Base-by-base conservation (phyloP, 768 basidiomycete genomes). In the Calocera viscosa region DNA sequence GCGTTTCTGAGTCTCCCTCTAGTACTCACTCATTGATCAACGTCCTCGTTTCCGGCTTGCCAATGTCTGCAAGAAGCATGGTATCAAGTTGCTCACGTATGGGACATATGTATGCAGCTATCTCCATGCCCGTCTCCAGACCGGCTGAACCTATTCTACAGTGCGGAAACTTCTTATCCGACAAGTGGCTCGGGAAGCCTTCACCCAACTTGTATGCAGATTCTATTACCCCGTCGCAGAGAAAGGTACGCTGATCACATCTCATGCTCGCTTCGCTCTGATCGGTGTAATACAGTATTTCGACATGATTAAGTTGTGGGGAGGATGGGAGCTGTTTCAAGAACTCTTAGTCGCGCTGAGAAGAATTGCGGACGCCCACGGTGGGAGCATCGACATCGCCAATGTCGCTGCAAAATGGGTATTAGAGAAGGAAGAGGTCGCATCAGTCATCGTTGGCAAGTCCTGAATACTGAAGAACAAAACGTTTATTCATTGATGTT, bases 361-460 rank as follows among this genome's bases (percentile, higher is more conserved):
- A 24, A 72, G 70, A n/a, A 82, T 91, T 66, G 90, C 84, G 2
- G 82, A 87, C 77, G 82, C 82, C 26, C 86, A 90, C 74, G 81
- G 80, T 24, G 40, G 63, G 24, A 82, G 83, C 12, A 76, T 80
- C 53, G 88, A 85, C 75, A 85, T 92, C 39, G 83, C 90, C 65
- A 91, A 91, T 72, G 78, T 92, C 40, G 89, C 90, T 34, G 87
- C 84, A 1, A 84, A 90, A 17, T 91, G 90, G 90, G 87, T 91
- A 0, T 79, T 92, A 24, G 88, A 92, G 77, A 88, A 91, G 65
- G 72, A 73, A 75, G 7, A 87, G 82, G 89, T 91, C 19, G 90
- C 88, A 11, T 88, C 89, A 39, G 88, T 90, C 35, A 82, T 91
- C 70, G 82, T 92, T 71, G 90, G 90, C 86, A 69, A 24, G 78